Evolutionary conservation across 1,139 yeast species (phyloP).

Genomic region (Arxiozyma slooffiae): DNA sequence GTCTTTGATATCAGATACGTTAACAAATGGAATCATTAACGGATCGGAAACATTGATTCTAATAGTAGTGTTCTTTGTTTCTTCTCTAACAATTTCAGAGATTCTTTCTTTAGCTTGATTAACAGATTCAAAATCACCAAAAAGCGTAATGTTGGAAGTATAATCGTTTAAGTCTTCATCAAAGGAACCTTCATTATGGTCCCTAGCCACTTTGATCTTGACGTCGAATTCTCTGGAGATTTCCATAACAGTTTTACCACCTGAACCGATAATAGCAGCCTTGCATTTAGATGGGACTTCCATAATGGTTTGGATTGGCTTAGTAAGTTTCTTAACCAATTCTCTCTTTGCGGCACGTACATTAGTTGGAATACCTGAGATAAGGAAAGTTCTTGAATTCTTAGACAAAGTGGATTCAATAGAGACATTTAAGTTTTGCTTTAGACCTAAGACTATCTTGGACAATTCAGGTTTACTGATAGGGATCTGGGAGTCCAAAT

Average conservation of each 20-base stretch:
- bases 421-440: constrained; percentile 51
- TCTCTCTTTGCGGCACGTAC: constrained; percentile 69
- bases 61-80: constrained; percentile 49
- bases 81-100: constrained; percentile 62
- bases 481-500: constrained; percentile 54
- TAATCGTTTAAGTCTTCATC: constrained; percentile 43
- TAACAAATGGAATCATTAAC: constrained; percentile 45
- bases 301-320: constrained; percentile 55
- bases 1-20: constrained; percentile 18
- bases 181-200: constrained; percentile 30
- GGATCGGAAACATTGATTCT: constrained; percentile 40
- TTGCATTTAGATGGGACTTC: constrained; percentile 71
- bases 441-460: constrained; percentile 53
- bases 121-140: constrained; percentile 82
- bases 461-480: constrained; percentile 57
- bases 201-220: constrained; percentile 61
- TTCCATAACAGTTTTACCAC: constrained; percentile 74
- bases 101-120: constrained; percentile 64
- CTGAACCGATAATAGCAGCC: constrained; percentile 78
- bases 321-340: constrained; percentile 66
- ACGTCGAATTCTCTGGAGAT: constrained; percentile 59
- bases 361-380: constrained; percentile 63
- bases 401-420: constrained; percentile 83
- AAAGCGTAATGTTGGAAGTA: constrained; percentile 51
- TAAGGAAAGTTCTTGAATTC: constrained; percentile 67